These are phyloP conservation scores for Cryptosporidium parvum DNA, from an alignment of 169 alveolate species.

Conservation along the genomic window DNA sequence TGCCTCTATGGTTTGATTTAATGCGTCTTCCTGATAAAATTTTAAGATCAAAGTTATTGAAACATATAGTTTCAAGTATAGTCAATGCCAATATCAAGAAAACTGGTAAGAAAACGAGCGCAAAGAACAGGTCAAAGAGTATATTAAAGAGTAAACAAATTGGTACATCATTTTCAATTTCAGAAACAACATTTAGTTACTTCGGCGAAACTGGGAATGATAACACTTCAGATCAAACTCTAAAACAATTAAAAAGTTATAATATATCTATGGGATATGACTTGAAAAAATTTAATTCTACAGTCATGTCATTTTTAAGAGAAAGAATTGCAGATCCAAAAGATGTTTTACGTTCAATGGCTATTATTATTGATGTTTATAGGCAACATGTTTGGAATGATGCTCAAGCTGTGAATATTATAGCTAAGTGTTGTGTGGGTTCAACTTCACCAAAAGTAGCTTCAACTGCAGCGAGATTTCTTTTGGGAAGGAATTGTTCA, in stretches of 20 bases:
- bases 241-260: slow-evolving; percentile 2
- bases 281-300: slow-evolving; percentile 41
- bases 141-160: slow-evolving; percentile 33
- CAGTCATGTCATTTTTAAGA: slow-evolving; percentile 39
- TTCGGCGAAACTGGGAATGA: neutral
- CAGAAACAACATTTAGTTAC: neutral
- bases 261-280: slow-evolving; percentile 45
- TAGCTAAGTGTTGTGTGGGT: slow-evolving; percentile 76
- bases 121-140: neutral
- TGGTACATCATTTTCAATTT: slow-evolving; percentile 20
- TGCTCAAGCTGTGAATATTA: slow-evolving; percentile 76
- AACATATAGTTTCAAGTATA: slow-evolving; percentile 46
- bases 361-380: slow-evolving; percentile 81
- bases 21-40: slow-evolving; percentile 63
- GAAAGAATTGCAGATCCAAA: slow-evolving; percentile 19
- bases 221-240: neutral
- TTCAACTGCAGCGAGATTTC: slow-evolving; percentile 34
- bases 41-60: slow-evolving; percentile 42
- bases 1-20: slow-evolving; percentile 73
- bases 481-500: slow-evolving; percentile 39
- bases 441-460: slow-evolving; percentile 58
- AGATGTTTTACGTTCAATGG: slow-evolving; percentile 75
- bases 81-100: slow-evolving; percentile 22
- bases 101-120: slow-evolving; percentile 6
- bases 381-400: slow-evolving; percentile 80